These are phyloP conservation scores for Ammopiptanthus mongolicus DNA, from an alignment of 306 rosid species.

Conservation along the genomic window DNA sequence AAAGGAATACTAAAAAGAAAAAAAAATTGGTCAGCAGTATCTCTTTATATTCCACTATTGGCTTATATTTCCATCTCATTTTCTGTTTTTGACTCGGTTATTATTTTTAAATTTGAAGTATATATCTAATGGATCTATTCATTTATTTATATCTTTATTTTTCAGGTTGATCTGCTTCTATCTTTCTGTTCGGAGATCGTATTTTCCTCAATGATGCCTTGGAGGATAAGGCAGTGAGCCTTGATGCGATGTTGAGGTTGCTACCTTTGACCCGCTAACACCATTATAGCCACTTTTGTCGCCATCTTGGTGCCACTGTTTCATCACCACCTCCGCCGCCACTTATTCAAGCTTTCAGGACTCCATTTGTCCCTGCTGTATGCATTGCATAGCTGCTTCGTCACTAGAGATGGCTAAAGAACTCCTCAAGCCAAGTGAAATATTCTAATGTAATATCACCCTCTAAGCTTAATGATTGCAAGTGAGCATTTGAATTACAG, in stretches of 20 bases:
- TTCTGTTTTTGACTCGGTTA: background rate
- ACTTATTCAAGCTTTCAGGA: too few species aligned
- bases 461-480: background rate
- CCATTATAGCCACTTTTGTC: too few species aligned
- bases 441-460: background rate
- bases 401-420: too few species aligned
- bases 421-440: too few species aligned
- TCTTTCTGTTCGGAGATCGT: slow-evolving; percentile 32
- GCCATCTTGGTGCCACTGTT: too few species aligned
- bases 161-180: slow-evolving; percentile 30
- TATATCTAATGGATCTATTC: background rate
- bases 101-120: background rate
- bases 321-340: too few species aligned
- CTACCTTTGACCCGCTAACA: too few species aligned
- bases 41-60: background rate
- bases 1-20: too few species aligned
- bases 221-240: background rate
- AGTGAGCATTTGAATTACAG: background rate
- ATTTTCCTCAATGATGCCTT: slow-evolving; percentile 24
- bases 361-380: too few species aligned
- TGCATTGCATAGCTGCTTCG: too few species aligned
- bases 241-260: too few species aligned
- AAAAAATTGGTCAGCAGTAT: background rate
- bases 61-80: background rate
- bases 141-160: background rate